phyloP scores from a whole-genome alignment of 2,329 filamentous ascomycete genomes.

The Phoma sp. region DNA sequence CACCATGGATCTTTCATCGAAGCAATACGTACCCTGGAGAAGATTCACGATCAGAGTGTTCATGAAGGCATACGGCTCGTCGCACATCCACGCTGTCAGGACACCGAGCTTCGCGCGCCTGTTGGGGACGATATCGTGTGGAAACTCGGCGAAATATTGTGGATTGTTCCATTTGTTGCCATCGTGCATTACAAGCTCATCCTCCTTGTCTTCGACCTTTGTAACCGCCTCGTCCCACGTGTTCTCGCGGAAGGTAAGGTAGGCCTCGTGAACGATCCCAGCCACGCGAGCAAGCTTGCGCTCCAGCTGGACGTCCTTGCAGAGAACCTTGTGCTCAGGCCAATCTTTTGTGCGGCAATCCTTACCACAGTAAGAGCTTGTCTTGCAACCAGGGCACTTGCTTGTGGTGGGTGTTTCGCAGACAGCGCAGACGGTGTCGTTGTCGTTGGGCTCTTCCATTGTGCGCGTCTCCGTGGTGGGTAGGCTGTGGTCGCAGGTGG shows the following conservation, averaged over 20 bases:
- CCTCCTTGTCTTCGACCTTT: background rate
- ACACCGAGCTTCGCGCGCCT: background rate
- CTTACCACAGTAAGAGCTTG: background rate
- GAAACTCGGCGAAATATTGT: too few relatives aligned
- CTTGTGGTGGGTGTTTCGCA: background rate
- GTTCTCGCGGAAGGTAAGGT: conserved; percentile 8
- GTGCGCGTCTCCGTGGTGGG: background rate
- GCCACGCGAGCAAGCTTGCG: background rate
- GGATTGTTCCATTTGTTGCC: too few relatives aligned
- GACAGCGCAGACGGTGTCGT: background rate
- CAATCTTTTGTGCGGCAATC: background rate
- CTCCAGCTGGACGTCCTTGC: background rate
- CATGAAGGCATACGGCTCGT: conserved; percentile 3
- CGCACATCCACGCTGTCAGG: background rate
- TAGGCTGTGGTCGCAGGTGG: too few relatives aligned
- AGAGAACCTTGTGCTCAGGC: background rate
- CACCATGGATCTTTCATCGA: background rate
- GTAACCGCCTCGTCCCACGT: conserved; percentile 4
- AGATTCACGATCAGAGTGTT: background rate
- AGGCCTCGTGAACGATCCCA: conserved; percentile 6
- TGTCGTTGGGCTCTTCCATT: background rate
- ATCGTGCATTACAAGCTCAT: too few relatives aligned
- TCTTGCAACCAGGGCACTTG: background rate
- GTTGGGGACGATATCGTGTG: background rate
- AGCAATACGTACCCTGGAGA: background rate